These are phyloP conservation scores for Rosellinia necatrix DNA, from an alignment of 2,329 filamentous ascomycete species.

Conservation along the genomic window DNA sequence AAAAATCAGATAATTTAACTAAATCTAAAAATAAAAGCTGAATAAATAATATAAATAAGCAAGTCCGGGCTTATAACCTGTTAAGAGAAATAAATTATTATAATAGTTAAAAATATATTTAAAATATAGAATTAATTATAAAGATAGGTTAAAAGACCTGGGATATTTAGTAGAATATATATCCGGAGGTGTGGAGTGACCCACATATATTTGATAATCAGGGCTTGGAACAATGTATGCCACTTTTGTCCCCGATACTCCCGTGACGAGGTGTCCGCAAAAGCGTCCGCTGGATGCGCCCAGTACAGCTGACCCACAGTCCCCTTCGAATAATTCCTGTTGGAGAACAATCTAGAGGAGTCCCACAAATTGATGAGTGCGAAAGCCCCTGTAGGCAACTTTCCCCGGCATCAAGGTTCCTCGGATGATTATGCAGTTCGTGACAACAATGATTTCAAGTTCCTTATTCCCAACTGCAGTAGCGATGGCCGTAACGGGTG, in stretches of 20 bases:
- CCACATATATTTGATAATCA: too few relatives aligned
- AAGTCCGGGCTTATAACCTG: too few relatives aligned
- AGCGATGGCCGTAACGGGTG: neutral
- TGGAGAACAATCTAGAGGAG: neutral
- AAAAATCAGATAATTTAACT: too few relatives aligned
- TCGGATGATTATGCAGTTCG: neutral
- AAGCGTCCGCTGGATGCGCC: neutral
- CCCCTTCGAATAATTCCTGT: neutral
- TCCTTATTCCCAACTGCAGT: neutral
- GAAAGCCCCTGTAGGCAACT: neutral
- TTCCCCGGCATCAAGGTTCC: slow-evolving; percentile 2
- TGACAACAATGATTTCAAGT: neutral
- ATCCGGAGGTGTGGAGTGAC: too few relatives aligned
- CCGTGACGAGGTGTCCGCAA: slow-evolving; percentile 17
- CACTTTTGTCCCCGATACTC: slow-evolving; percentile 1
- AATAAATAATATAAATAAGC: too few relatives aligned
- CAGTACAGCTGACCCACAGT: slow-evolving; percentile 15
- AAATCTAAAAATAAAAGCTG: too few relatives aligned
- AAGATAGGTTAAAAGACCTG: too few relatives aligned
- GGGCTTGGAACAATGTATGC: slow-evolving; percentile 6
- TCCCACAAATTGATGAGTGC: neutral
- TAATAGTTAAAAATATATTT: too few relatives aligned
- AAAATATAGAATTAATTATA: too few relatives aligned
- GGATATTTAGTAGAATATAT: too few relatives aligned
- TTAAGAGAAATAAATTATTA: too few relatives aligned